These are phyloP conservation scores for Annulohypoxylon bovei DNA, from an alignment of 495 filamentous ascomycete species.

Conservation along the genomic window DNA sequence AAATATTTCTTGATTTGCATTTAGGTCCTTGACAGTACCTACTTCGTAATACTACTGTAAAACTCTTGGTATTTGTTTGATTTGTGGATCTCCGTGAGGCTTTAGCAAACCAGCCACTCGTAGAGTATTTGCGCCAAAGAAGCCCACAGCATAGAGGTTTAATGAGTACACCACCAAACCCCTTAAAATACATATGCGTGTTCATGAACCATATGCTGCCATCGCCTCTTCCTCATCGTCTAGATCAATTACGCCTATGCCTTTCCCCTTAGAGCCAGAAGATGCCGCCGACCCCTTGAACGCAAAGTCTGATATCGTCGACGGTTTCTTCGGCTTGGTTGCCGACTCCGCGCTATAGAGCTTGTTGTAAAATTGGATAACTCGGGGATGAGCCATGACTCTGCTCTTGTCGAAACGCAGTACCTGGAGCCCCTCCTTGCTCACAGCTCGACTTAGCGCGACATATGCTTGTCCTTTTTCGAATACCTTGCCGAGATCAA, in stretches of 20 bases:
- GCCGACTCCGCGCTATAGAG: conserved; percentile 70
- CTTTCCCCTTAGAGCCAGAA: conserved; percentile 25
- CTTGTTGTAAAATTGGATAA: conserved; percentile 83
- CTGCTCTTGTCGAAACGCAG: conserved; percentile 87
- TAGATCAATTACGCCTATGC: conserved; percentile 23
- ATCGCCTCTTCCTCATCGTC: conserved; percentile 55
- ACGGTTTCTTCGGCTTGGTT: conserved; percentile 38
- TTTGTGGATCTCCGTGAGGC: background rate
- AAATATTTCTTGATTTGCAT: background rate
- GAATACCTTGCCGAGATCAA: conserved; percentile 90
- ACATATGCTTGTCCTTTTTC: conserved; percentile 95
- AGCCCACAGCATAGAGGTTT: background rate
- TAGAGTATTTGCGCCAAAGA: background rate
- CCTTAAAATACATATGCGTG: background rate
- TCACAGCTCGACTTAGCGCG: conserved; percentile 84
- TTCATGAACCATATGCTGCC: conserved; percentile 49
- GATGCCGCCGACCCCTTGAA: conserved; percentile 18
- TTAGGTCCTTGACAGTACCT: background rate
- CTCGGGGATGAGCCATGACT: conserved; percentile 93
- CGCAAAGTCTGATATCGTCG: conserved; percentile 46
- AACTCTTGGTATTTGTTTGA: background rate
- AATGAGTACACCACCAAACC: background rate
- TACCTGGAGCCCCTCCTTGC: conserved; percentile 88
- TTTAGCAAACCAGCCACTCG: background rate
- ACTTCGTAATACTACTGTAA: background rate